Evolutionary conservation across 495 filamentous ascomycete genomes (phyloP).

Genomic region (Melanomma pulvis-pyrius): DNA sequence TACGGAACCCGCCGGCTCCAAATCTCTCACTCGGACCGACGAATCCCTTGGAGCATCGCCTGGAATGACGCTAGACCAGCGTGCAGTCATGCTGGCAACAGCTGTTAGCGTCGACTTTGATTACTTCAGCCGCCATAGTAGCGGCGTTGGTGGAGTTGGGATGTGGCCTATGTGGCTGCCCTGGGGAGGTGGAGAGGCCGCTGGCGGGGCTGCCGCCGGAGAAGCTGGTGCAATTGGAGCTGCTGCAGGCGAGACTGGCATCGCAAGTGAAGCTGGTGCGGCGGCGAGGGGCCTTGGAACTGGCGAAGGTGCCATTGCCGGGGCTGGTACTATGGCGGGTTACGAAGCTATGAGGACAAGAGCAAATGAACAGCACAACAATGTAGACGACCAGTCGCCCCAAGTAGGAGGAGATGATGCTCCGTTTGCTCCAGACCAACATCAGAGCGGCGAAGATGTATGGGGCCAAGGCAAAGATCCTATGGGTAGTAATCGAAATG

Average conservation of each 20-base stretch:
- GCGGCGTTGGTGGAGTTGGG: conserved; percentile 52
- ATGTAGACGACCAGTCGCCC: conserved; percentile 7
- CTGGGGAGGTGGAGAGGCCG: conserved; percentile 49
- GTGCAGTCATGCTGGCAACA: conserved; percentile 72
- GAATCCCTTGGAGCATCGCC: conserved; percentile 18
- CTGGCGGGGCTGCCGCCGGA: conserved; percentile 42
- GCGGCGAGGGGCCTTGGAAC: conserved; percentile 51
- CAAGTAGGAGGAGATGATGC: conserved; percentile 2
- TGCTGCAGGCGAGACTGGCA: conserved; percentile 48
- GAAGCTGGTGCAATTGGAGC: conserved; percentile 50
- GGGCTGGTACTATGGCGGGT: conserved; percentile 63
- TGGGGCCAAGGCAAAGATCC: conserved; percentile 18
- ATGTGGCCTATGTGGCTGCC: conserved; percentile 65
- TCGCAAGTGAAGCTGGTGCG: conserved; percentile 45
- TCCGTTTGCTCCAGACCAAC: background rate
- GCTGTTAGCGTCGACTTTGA: conserved; percentile 74
- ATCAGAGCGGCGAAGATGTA: conserved; percentile 16
- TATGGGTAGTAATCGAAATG: background rate
- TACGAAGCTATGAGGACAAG: conserved; percentile 64
- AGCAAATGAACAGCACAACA: conserved; percentile 6
- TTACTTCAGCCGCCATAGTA: conserved; percentile 68
- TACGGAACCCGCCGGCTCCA: conserved; percentile 36
- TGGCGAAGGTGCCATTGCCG: conserved; percentile 50
- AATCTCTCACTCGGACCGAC: background rate
- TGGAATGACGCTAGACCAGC: conserved; percentile 71